Evolutionary conservation across 2,329 filamentous ascomycete species (phyloP).

Genomic region (Zymoseptoria tritici): DNA sequence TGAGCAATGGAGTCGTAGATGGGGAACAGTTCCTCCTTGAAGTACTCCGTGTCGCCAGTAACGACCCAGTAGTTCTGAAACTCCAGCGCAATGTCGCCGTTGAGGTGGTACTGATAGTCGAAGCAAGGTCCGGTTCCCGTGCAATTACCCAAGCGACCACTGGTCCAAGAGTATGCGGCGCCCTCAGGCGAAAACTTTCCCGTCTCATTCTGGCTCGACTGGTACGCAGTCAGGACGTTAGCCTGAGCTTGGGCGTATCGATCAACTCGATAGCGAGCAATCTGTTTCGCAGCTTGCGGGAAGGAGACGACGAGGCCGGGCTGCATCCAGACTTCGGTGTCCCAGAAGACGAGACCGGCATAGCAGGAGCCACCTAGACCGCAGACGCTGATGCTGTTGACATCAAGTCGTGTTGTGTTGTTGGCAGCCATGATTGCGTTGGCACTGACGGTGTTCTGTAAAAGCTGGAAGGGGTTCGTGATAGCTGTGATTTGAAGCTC

Average conservation of each 20-base stretch:
- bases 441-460: conserved; percentile 48
- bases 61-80: conserved; percentile 55
- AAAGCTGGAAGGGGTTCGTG: conserved; percentile 50
- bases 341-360: conserved; percentile 59
- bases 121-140: conserved; percentile 55
- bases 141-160: conserved; percentile 60
- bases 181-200: conserved; percentile 49
- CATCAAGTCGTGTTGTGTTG: conserved; percentile 47
- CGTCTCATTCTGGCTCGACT: conserved; percentile 54
- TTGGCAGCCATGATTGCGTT: conserved; percentile 47
- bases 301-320: conserved; percentile 58
- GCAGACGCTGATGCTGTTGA: conserved; percentile 60
- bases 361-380: conserved; percentile 62
- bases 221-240: conserved; percentile 50
- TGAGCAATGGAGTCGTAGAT: conserved; percentile 58
- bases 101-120: conserved; percentile 66
- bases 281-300: conserved; percentile 54
- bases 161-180: conserved; percentile 62
- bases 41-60: conserved; percentile 51
- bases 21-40: conserved; percentile 51
- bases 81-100: conserved; percentile 59
- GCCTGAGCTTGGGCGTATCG: conserved; percentile 51
- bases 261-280: conserved; percentile 57
- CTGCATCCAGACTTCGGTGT: conserved; percentile 61
- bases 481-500: conserved; percentile 50